Percentiles rank a stretch among this genome's conserved stretches.
phyloP scores from a whole-genome alignment of 2,329 filamentous ascomycete genomes.

The Pyricularia sp. region DNA sequence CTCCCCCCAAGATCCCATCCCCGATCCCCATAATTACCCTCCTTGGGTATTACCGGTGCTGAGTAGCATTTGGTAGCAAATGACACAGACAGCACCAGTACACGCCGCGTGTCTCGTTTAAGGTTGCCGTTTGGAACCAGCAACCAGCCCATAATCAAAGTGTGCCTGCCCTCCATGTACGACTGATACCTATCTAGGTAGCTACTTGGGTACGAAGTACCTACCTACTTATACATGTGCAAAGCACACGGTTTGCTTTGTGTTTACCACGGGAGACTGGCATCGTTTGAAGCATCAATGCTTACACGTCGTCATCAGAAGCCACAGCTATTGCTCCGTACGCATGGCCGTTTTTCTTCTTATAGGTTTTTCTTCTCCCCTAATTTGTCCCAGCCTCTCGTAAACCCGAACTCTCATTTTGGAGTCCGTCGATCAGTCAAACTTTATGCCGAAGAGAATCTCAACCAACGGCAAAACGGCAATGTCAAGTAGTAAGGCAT shows the following conservation, averaged over 20 bases:
- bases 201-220: no score
- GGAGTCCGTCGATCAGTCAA: neutral
- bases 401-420: neutral
- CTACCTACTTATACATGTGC: no score
- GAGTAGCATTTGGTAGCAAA: neutral
- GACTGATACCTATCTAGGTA: no score
- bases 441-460: no score
- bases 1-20: neutral
- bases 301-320: neutral
- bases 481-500: neutral
- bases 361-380: neutral
- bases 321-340: neutral
- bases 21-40: neutral
- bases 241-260: no score
- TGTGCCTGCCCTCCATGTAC: no score
- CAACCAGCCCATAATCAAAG: no score
- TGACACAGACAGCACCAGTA: neutral
- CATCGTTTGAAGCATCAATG: no score
- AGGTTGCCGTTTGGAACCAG: no score
- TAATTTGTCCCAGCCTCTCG: neutral
- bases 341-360: neutral
- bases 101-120: neutral
- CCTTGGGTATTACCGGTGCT: no score
- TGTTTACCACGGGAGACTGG: neutral
- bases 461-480: neutral